A percentile compares a stretch with the other conserved stretches of the same genome.
Conservation (phyloP, 192 early-diverging fungal species). For the Linnemannia hyalina region DNA sequence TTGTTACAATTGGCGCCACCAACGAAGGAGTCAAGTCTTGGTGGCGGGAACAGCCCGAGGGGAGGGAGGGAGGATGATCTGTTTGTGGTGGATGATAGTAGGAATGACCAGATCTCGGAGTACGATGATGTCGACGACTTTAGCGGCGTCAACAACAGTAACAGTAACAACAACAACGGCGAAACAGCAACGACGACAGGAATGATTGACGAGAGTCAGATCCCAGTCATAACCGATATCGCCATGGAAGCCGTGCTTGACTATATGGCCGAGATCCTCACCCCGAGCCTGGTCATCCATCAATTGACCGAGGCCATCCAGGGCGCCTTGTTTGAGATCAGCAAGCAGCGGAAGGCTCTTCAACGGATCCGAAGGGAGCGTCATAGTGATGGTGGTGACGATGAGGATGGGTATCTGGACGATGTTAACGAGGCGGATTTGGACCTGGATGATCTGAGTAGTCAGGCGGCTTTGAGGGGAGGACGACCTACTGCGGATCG, state of each 20-base stretch:
- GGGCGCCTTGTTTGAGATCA: slow-evolving; percentile 19
- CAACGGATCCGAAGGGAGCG: not conserved
- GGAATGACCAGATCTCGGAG: not conserved
- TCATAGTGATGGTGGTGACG: too few species aligned
- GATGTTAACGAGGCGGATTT: not conserved
- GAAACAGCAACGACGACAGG: not conserved
- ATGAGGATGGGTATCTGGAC: not conserved
- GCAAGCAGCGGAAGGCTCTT: slow-evolving; percentile 1
- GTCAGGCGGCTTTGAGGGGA: not conserved
- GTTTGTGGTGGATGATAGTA: not conserved
- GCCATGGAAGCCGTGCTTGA: slow-evolving; percentile 41
- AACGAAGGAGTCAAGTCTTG: too few species aligned
- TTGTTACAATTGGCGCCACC: not conserved
- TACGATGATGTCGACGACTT: not conserved
- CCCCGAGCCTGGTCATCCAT: slow-evolving; percentile 32
- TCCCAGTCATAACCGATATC: slow-evolving; percentile 28
- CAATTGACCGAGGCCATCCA: slow-evolving; percentile 42
- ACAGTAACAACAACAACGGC: not conserved
- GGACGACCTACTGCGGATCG: not conserved
- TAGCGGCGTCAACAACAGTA: not conserved
- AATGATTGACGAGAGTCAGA: slow-evolving; percentile 32
- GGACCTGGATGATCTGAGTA: slow-evolving; percentile 17
- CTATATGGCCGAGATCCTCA: slow-evolving; percentile 34
- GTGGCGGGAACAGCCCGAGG: too few species aligned
- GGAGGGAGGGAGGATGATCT: not conserved